Percentiles rank a stretch among this genome's conserved stretches.
These are phyloP conservation scores for Candida suzukii DNA, from an alignment of 805 yeast species.

Conservation along the genomic window DNA sequence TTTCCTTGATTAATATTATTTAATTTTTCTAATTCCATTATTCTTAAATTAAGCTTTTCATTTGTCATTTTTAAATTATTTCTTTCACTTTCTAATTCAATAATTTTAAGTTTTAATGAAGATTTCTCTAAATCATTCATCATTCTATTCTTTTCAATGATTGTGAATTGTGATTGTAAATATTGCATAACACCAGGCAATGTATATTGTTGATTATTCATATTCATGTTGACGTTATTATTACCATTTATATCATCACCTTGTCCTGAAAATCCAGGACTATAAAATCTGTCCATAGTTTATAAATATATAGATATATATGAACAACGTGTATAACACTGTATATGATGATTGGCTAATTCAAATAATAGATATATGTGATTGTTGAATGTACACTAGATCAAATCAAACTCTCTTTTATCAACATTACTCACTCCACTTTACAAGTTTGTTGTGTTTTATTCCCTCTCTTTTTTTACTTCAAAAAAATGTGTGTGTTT, in stretches of 20 bases:
- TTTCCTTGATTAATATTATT: no score
- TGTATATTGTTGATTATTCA: constrained; percentile 25
- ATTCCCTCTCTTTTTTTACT: no score
- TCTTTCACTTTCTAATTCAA: constrained; percentile 46
- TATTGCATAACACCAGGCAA: constrained; percentile 56
- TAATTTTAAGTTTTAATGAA: constrained; percentile 41
- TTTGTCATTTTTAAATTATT: constrained; percentile 35
- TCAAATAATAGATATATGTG: no score
- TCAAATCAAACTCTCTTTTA: no score
- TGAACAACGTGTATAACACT: no score
- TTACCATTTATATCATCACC: background rate
- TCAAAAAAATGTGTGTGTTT: no score
- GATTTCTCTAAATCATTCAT: constrained; percentile 46
- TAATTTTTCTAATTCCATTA: constrained; percentile 31
- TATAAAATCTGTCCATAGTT: background rate
- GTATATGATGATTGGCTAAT: no score
- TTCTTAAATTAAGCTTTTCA: constrained; percentile 32
- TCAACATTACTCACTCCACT: no score
- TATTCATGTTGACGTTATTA: background rate
- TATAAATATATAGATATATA: no score
- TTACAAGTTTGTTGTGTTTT: no score
- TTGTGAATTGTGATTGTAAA: constrained; percentile 51
- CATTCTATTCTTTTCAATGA: constrained; percentile 35
- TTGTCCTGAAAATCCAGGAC: background rate
- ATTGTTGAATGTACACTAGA: no score